Evolutionary conservation across 78 protist species (phyloP).

Genomic region (Neovahlkampfia damariscottae): DNA sequence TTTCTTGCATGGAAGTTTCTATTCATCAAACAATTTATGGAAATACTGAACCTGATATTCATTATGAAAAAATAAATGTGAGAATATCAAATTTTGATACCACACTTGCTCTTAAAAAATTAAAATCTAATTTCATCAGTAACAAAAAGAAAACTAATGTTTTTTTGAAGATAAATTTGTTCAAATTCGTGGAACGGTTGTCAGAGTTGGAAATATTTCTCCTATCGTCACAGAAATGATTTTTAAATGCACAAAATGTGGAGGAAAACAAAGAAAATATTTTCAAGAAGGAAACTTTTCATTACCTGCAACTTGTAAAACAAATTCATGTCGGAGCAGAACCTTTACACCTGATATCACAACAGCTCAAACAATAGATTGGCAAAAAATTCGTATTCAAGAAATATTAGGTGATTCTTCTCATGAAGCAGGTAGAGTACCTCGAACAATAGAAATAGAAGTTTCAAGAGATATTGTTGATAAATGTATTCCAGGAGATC

Average conservation of each 20-base stretch:
- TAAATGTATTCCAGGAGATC: constrained; percentile 83
- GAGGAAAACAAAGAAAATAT: too few species aligned
- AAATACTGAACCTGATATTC: not conserved
- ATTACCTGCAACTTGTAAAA: constrained; percentile 20
- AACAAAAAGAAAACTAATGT: too few species aligned
- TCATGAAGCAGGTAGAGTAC: constrained; percentile 73
- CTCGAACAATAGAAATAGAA: constrained; percentile 82
- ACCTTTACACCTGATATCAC: constrained; percentile 38
- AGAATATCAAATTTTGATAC: not conserved
- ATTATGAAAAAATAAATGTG: not conserved
- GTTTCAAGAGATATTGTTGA: constrained; percentile 69
- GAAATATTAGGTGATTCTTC: constrained; percentile 49
- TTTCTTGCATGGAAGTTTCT: not conserved
- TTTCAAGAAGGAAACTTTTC: constrained; percentile 47
- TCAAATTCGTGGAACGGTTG: constrained; percentile 70
- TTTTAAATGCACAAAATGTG: constrained; percentile 58
- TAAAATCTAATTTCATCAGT: constrained; percentile 7
- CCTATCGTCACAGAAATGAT: constrained; percentile 55
- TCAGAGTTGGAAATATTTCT: constrained; percentile 65
- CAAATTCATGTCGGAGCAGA: constrained; percentile 31
- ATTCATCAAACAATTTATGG: not conserved
- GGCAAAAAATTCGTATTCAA: constrained; percentile 72
- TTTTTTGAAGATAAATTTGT: too few species aligned
- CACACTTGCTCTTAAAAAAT: not conserved
- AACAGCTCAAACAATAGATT: constrained; percentile 50